phyloP scores from a whole-genome alignment of 108 stramenopile species.

The Licmophora abbreviata region DNA sequence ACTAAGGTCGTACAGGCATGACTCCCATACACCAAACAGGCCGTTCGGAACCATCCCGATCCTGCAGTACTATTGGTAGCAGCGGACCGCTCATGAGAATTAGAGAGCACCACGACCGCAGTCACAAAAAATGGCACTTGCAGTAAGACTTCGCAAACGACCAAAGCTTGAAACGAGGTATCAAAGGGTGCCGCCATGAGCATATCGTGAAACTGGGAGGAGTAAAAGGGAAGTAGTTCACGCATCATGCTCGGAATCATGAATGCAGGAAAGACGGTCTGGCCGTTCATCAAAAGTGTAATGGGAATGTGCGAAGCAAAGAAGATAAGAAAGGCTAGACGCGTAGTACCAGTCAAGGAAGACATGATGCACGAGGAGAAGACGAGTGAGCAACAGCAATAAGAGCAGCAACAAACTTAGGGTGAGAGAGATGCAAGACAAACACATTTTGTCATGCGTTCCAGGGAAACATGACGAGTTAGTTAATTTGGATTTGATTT shows the following conservation, averaged over 20 bases:
- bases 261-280: constrained; percentile 43
- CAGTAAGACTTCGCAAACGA: constrained; percentile 54
- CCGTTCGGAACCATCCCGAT: constrained; percentile 30
- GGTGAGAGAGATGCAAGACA: too few relatives aligned
- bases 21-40: constrained; percentile 37
- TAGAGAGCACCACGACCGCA: constrained; percentile 39
- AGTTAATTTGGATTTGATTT: too few relatives aligned
- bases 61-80: too few relatives aligned
- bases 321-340: constrained; percentile 55
- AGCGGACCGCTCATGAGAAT: too few relatives aligned
- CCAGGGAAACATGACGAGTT: too few relatives aligned
- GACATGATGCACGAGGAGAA: too few relatives aligned
- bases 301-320: constrained; percentile 82
- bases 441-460: too few relatives aligned
- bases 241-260: constrained; percentile 49
- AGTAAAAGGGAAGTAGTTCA: constrained; percentile 59
- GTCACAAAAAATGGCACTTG: constrained; percentile 81
- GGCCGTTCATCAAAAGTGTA: constrained; percentile 65
- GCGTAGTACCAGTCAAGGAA: constrained; percentile 33
- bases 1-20: constrained; percentile 77
- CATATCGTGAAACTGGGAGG: constrained; percentile 46
- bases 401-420: too few relatives aligned
- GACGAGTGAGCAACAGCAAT: too few relatives aligned
- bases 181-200: constrained; percentile 46
- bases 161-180: constrained; percentile 60